These are phyloP conservation scores for Pythium biforme DNA, from an alignment of 352 stramenopile species.

Conservation along the genomic window DNA sequence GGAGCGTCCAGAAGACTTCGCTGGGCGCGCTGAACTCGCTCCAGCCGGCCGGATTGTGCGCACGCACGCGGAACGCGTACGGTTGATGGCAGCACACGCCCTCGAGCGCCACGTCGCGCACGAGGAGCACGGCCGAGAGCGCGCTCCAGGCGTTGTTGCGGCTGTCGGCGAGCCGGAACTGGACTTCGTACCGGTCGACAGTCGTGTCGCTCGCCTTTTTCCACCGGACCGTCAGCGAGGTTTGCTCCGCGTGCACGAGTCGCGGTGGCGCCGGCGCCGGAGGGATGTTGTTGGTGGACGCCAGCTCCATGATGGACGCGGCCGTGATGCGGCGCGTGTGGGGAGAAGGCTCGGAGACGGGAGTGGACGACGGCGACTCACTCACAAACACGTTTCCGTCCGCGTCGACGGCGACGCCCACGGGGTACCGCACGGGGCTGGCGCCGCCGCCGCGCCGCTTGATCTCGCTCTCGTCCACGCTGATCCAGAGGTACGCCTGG, in stretches of 20 bases:
- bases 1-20: slow-evolving; percentile 58
- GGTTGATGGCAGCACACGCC: slow-evolving; percentile 47
- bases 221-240: slow-evolving; percentile 52
- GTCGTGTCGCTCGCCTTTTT: slow-evolving; percentile 61
- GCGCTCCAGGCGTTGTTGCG: slow-evolving; percentile 46
- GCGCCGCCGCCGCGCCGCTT: slow-evolving; percentile 40
- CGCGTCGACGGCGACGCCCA: slow-evolving; percentile 63
- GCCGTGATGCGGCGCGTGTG: slow-evolving; percentile 55
- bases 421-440: slow-evolving; percentile 59
- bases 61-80: slow-evolving; percentile 59
- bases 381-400: slow-evolving; percentile 77
- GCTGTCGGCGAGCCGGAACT: slow-evolving; percentile 55
- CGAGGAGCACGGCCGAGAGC: slow-evolving; percentile 34
- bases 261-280: slow-evolving; percentile 34
- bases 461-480: slow-evolving; percentile 63
- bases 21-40: slow-evolving; percentile 58
- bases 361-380: slow-evolving; percentile 18
- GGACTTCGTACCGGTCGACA: slow-evolving; percentile 71
- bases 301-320: slow-evolving; percentile 59
- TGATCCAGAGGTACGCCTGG: slow-evolving; percentile 76
- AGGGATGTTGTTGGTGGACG: slow-evolving; percentile 36
- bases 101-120: slow-evolving; percentile 46
- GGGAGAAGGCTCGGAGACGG: slow-evolving; percentile 11
- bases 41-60: slow-evolving; percentile 64
- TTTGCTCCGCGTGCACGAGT: slow-evolving; percentile 54